Conservation (phyloP, 1,139 yeast genomes). For the Candida freyschussii region DNA sequence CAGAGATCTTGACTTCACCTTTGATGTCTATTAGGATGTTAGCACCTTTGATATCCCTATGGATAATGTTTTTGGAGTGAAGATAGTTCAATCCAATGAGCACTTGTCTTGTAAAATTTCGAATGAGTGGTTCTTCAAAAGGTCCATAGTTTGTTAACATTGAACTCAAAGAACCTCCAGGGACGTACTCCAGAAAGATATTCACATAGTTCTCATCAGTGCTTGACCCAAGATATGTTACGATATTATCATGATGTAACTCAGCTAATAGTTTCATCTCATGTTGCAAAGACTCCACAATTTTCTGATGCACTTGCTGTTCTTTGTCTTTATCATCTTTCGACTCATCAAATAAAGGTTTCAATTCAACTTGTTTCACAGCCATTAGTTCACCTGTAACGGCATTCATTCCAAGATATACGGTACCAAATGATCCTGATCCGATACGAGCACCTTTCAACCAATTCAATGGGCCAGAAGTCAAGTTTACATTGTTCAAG, state of each 20-base stretch:
- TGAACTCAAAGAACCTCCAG: conserved; percentile 93
- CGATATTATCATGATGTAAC: conserved; percentile 87
- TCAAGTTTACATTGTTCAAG: conserved; percentile 12
- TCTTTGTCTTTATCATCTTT: conserved; percentile 20
- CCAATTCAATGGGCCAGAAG: conserved; percentile 44
- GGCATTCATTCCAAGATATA: conserved; percentile 87
- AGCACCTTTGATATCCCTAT: conserved; percentile 91
- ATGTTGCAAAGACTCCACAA: conserved; percentile 80
- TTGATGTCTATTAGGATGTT: conserved; percentile 84
- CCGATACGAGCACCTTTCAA: conserved; percentile 90
- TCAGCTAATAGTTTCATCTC: conserved; percentile 79
- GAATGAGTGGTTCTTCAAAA: conserved; percentile 82
- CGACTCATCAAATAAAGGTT: conserved; percentile 20
- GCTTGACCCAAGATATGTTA: conserved; percentile 82
- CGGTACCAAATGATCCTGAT: conserved; percentile 92
- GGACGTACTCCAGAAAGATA: conserved; percentile 89
- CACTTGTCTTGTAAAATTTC: conserved; percentile 81
- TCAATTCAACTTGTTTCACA: conserved; percentile 81
- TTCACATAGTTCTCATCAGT: conserved; percentile 67
- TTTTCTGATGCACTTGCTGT: conserved; percentile 42
- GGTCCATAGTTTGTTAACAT: conserved; percentile 86
- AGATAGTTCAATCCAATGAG: conserved; percentile 75
- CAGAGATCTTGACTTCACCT: conserved; percentile 89
- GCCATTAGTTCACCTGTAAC: conserved; percentile 95
- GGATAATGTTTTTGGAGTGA: conserved; percentile 80